Evolutionary conservation across 208 protist genomes (phyloP), one percentile per base, ranked within the genome.

Genomic region (Crithidia bombi): DNA sequence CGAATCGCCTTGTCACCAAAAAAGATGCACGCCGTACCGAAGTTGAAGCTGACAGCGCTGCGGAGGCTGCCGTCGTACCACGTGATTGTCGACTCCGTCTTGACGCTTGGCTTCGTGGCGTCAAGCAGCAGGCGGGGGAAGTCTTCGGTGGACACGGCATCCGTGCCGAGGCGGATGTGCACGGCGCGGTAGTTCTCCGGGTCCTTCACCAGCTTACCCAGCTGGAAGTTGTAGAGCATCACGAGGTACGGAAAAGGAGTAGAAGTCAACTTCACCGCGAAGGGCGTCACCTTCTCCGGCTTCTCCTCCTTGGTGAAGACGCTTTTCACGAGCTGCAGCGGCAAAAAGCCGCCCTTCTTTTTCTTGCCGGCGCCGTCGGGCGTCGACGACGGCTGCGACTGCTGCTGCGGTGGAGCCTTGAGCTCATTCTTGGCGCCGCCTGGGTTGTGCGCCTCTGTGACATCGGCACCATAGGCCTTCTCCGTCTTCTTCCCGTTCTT

Each of bases 1-100:
- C 75, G 71, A 12, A 85, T 70, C 46, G 73, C 63, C 75, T 82
- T 79, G 65, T 85, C 74, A 14, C 63, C 80, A 52, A 85, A 71
- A 68, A 74, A 82, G 49, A 81, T 69, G 69, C 73, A 75, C 25
- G 38, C 28, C 32, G 38, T 35, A 32, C 58, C 75, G 55, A 85
- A 85, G 57, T 79, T 65, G 44, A 85, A 73, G 25, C 49, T 67
- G 55, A 69, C 64, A 43, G 49, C 46, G 15, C 62, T 58, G 28
- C 71, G 57, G 19, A 61, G 32, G 15, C 54, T 58, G 15, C 77
- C 75, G 44, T 78, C 80, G 62, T 72, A 78, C 55, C 72, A 69
- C 10, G 58, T 49, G 41, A 71, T 44, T 10, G 44, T 55, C 19
- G 72, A 65, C 59, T 79, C 50, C 51, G 58, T 58, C 14, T 71